Conservation (phyloP, 2,329 filamentous ascomycete species). For the Fusarium ramigenum region DNA sequence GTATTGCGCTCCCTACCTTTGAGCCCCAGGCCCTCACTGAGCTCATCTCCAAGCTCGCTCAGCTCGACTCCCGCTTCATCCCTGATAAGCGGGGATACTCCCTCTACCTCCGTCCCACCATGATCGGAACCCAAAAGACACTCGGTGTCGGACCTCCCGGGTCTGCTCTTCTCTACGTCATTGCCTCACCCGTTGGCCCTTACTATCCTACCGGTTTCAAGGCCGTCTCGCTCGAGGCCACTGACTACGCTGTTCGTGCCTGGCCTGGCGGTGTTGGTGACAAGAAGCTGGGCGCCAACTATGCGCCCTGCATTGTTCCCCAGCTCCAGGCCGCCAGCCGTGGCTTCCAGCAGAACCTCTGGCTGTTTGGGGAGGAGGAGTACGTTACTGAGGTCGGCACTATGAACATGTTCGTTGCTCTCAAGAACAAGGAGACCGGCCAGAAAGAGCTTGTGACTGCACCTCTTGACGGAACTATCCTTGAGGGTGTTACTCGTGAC, state of each 20-base stretch:
- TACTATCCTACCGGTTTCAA: conserved; percentile 99
- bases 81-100: conserved; percentile 88
- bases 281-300: conserved; percentile 99
- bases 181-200: conserved; percentile 94
- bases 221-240: conserved; percentile 93
- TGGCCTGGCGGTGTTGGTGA: conserved; percentile 98
- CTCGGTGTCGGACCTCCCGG: conserved; percentile 93
- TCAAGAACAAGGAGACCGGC: conserved; percentile 87
- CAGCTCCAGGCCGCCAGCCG: conserved; percentile 90
- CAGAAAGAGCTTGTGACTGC: conserved; percentile 94
- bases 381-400: conserved; percentile 97
- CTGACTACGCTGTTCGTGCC: conserved; percentile 93
- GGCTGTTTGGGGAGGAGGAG: conserved; percentile 96
- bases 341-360: conserved; percentile 97
- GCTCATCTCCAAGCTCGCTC: conserved; percentile 81
- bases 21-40: conserved; percentile 77
- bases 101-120: conserved; percentile 92
- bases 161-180: conserved; percentile 91
- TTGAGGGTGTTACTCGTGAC: conserved; percentile 94
- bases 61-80: conserved; percentile 89
- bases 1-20: conserved; percentile 93
- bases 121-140: conserved; percentile 96
- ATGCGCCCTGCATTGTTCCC: conserved; percentile 98
- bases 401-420: conserved; percentile 95
- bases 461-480: conserved; percentile 93